These are phyloP conservation scores for Vigna nakashimae DNA, from an alignment of 306 rosid genomes.

Conservation along the genomic window DNA sequence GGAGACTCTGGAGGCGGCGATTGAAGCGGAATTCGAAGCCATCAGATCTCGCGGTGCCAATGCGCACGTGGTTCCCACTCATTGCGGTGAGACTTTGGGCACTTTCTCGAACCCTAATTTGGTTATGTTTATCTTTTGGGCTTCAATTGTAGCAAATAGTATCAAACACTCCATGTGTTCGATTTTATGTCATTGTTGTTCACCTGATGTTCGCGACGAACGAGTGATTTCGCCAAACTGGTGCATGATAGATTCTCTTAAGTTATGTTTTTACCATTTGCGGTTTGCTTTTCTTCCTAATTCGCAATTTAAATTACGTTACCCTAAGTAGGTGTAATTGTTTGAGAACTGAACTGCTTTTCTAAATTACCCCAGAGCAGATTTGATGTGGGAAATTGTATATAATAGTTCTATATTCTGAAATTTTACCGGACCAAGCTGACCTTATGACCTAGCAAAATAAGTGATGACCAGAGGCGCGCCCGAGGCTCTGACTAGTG, in stretches of 20 bases:
- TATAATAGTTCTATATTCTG: not conserved
- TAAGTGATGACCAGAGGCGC: not conserved
- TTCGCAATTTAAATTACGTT: conserved; percentile 11
- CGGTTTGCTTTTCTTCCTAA: not conserved
- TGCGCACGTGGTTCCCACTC: conserved; percentile 83
- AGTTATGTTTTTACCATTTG: conserved; percentile 9
- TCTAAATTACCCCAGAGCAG: not conserved
- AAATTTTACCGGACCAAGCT: conserved; percentile 6
- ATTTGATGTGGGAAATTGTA: conserved; percentile 3
- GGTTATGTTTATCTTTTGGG: not conserved
- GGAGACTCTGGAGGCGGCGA: conserved; percentile 69
- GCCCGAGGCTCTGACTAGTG: no score
- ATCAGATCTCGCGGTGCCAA: conserved; percentile 78
- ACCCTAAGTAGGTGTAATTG: conserved; percentile 6
- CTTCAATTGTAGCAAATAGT: conserved; percentile 23
- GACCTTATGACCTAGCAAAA: conserved; percentile 20
- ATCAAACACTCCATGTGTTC: not conserved
- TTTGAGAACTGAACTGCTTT: not conserved
- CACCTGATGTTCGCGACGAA: not conserved
- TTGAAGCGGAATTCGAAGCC: conserved; percentile 78
- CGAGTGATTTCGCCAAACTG: conserved; percentile 30
- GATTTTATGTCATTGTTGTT: conserved; percentile 9
- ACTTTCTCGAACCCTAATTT: conserved; percentile 48
- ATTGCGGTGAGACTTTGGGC: conserved; percentile 72
- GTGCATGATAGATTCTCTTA: conserved; percentile 31